phyloP scores from a whole-genome alignment of 192 early-diverging fungal species.

The Coemansia sp. region DNA sequence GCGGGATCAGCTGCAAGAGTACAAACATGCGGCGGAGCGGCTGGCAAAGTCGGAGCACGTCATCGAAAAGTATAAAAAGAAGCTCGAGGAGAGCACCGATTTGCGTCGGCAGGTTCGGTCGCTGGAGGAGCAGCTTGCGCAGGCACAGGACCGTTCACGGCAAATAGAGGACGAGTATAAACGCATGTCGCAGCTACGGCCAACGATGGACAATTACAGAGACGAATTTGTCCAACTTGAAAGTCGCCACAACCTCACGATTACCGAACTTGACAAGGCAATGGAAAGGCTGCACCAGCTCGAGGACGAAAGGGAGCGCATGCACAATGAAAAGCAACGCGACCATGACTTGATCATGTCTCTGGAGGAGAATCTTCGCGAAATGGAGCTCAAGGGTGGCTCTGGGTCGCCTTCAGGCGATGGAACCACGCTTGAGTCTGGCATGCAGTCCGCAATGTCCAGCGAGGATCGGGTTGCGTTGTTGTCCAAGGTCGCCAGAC shows the following conservation, averaged over 20 bases:
- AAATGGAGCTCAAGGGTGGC: constrained; percentile 68
- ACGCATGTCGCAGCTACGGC: constrained; percentile 73
- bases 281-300: constrained; percentile 69
- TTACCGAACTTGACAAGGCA: constrained; percentile 68
- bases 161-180: constrained; percentile 86
- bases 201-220: constrained; percentile 85
- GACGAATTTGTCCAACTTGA: constrained; percentile 79
- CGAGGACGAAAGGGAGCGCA: constrained; percentile 60
- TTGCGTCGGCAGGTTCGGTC: constrained; percentile 72
- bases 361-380: constrained; percentile 77
- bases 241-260: constrained; percentile 62
- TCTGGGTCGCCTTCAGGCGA: constrained; percentile 31
- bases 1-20: constrained; percentile 90
- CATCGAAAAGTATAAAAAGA: constrained; percentile 96
- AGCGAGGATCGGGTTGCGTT: constrained; percentile 40
- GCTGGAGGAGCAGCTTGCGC: constrained; percentile 74
- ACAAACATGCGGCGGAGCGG: constrained; percentile 85
- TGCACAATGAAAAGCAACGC: constrained; percentile 62
- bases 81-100: constrained; percentile 85
- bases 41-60: constrained; percentile 91
- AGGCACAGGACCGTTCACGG: constrained; percentile 67
- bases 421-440: constrained; percentile 30
- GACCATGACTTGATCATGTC: constrained; percentile 75
- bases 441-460: constrained; percentile 36
- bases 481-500: constrained; percentile 56